Evolutionary conservation across 192 early-diverging fungal genomes (phyloP), one percentile per base, ranked within the genome.

Genomic region (Coemansia reversa): DNA sequence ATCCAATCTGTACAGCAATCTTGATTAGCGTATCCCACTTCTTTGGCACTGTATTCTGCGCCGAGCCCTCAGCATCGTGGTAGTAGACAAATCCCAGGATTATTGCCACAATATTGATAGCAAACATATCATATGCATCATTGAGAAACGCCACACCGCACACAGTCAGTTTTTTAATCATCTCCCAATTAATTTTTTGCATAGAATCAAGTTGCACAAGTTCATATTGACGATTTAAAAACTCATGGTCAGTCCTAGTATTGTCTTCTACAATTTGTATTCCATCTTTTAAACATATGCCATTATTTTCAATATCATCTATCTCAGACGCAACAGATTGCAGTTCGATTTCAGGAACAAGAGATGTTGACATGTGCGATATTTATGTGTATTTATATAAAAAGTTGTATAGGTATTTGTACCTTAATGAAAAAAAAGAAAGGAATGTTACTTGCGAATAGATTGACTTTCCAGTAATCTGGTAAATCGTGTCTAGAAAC

Each of bases 111-210:
- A 95, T 84, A 69, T 91, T 91, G 72, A 98, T 98, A 60, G 94
- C 87, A 66, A 96, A 96, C 52, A 94, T 86, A 84, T 98, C 96
- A 74, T 96, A 96, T n/a, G 93, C 88, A 81, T 98, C 93, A 60
- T 91, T 91, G 69, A 95, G 90, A 79, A 97, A 95, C 69, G 93
- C 90, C 28, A 90, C 84, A 62, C 90, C 90, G 47, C 89, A 86
- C 3, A 90, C 86, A 16, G 89, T 82, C 66, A 87, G 85, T 50
- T 88, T 87, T 50, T 89, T 87, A 67, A 91, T 87, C 76, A 87
- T 89, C 69, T 88, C 87, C 90, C 88, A 90, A 22, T 64, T 55
- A n/a, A 87, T 80, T 66, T 88, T 85, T 81, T 85, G n/a, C n/a
- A n/a, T n/a, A n/a, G n/a, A n/a, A 24, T 25, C 29, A 65, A 83